Evolutionary conservation across 108 stramenopile genomes (phyloP), one percentile per base, ranked within the genome.

Genomic region (Aurantiochytrium sp.): DNA sequence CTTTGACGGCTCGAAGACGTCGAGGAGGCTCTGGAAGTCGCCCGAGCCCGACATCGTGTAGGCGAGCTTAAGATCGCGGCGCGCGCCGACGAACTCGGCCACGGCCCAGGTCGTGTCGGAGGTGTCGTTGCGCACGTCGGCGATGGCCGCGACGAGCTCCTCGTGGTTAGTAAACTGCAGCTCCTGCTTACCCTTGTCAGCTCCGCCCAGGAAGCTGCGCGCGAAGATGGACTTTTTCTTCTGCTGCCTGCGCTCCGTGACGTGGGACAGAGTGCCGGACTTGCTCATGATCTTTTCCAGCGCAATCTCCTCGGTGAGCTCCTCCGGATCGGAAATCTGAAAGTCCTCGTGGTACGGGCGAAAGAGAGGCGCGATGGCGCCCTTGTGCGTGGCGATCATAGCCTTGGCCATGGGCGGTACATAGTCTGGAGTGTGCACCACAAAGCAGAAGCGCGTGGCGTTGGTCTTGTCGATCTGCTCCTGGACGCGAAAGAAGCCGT

Each of bases 371-470:
- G n/a, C 39, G 22, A 37, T 36, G n/a, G 86, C 17, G 55, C 88
- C 89, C 88, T 89, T 88, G 85, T 89, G 89, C 24, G 81, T 89
- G 88, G 88, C 85, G 88, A 89, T 88, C 37, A 55, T 88, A 36
- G 89, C 89, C 85, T 89, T 89, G 17, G 31, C 85, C 32, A 88
- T 88, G 17, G 89, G 88, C 30, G 89, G 89, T 1, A 89, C 31
- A 85, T 88, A 55, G 42, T 89, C 89, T 10, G 89, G 89, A 19
- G 86, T 88, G 85, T 59, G 87, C 4, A 85, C 37, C 50, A 89
- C 86, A 73, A 88, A 89, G 89, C 89, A 89, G 87, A 88, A 89
- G 0, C 85, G 85, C 85, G 88, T 88, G 73, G 88, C 87, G 87
- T 32, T 86, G 4, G 85, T 88, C 21, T 85, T 81, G 42, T 89